These are phyloP conservation scores for Colletotrichum navitas DNA, from an alignment of 2,329 filamentous ascomycete genomes.

Conservation along the genomic window DNA sequence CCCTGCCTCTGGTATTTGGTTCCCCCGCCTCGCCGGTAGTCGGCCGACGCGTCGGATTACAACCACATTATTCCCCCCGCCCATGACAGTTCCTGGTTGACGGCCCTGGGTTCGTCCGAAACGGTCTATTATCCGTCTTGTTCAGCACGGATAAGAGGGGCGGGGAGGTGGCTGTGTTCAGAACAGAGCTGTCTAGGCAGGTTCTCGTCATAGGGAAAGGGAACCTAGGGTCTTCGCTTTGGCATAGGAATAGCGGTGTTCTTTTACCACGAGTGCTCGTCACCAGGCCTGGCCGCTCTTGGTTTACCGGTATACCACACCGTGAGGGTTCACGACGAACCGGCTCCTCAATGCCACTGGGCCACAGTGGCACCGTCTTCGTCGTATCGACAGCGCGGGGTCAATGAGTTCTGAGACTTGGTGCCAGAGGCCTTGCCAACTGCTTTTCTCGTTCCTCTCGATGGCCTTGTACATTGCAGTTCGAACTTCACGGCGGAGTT, in stretches of 20 bases:
- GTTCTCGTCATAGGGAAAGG: background rate
- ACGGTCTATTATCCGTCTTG: background rate
- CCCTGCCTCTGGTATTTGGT: background rate
- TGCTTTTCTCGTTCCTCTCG: background rate
- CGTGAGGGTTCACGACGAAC: background rate
- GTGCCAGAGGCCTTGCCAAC: background rate
- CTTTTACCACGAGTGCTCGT: background rate
- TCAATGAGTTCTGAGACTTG: background rate
- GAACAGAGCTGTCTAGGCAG: background rate
- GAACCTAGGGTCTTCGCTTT: background rate
- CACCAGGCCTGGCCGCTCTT: background rate
- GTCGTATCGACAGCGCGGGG: background rate
- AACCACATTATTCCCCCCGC: background rate
- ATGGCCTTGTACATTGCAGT: background rate
- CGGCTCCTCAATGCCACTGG: background rate
- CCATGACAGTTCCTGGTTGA: slow-evolving; percentile 3
- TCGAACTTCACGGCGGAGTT: background rate
- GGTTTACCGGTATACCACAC: background rate
- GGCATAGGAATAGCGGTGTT: background rate
- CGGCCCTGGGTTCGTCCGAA: slow-evolving; percentile 2
- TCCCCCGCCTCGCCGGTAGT: background rate
- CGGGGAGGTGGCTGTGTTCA: background rate
- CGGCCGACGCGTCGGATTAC: background rate
- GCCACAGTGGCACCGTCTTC: background rate
- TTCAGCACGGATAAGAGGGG: background rate